Conservation (phyloP, 1,284 basidiomycete species). For the Coniferiporia sulphurascens region DNA sequence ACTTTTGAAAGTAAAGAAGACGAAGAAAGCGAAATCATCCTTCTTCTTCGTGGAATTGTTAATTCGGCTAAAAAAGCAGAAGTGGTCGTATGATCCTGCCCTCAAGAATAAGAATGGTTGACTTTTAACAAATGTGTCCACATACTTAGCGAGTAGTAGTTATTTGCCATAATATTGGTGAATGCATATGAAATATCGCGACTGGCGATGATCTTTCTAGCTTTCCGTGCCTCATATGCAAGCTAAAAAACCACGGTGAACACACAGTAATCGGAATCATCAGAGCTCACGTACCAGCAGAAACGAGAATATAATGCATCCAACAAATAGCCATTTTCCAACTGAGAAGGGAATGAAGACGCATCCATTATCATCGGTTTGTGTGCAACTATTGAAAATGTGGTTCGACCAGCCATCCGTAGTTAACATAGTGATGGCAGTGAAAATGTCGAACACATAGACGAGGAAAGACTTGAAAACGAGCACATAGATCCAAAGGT, state of each 20-base stretch:
- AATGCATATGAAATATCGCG: constrained; percentile 96
- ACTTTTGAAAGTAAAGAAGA: constrained; percentile 99
- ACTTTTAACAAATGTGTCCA: constrained; percentile 18
- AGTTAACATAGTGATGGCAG: constrained; percentile 94
- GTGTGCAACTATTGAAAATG: constrained; percentile 74
- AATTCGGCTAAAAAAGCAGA: constrained; percentile 97
- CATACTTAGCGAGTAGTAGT: constrained; percentile 89
- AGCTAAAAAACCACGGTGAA: constrained; percentile 33
- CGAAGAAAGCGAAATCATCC: constrained; percentile 97
- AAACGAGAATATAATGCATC: constrained; percentile 97
- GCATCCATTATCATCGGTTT: constrained; percentile 52
- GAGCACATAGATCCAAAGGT: constrained; percentile 86
- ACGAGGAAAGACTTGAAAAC: constrained; percentile 94
- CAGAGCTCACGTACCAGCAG: constrained; percentile 57
- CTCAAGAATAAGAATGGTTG: constrained; percentile 15
- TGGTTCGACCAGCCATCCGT: constrained; percentile 87
- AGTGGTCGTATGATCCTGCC: constrained; percentile 89
- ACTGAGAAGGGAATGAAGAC: constrained; percentile 85
- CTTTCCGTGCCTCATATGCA: constrained; percentile 89
- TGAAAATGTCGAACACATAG: constrained; percentile 97
- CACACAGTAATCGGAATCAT: neutral
- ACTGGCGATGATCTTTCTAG: constrained; percentile 89
- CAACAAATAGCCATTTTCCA: constrained; percentile 95
- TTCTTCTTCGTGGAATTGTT: constrained; percentile 92
- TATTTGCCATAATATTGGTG: constrained; percentile 96